A percentile compares a stretch with the other conserved stretches of the same genome.
Conservation (phyloP, 306 rosid genomes). For the Lablab purpureus region DNA sequence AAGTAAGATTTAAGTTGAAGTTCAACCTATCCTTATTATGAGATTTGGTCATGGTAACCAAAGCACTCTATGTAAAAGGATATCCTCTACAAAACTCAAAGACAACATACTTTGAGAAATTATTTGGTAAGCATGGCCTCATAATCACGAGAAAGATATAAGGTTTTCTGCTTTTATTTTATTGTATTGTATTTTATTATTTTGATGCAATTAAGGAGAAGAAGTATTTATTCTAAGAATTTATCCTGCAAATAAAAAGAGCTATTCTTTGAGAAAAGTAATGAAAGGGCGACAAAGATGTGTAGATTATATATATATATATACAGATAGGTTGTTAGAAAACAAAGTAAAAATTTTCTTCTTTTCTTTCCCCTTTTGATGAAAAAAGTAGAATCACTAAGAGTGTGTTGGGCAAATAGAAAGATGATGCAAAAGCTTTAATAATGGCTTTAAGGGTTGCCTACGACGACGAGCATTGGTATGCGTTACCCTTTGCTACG, state of each 20-base stretch:
- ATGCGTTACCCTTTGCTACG: constrained; percentile 68
- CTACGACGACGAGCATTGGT: constrained; percentile 55
- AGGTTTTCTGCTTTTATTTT: not conserved
- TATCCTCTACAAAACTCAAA: constrained; percentile 27
- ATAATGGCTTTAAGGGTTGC: constrained; percentile 55
- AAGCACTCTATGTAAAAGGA: constrained; percentile 44
- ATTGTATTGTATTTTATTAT: not conserved
- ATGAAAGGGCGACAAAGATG: constrained; percentile 41
- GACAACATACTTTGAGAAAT: constrained; percentile 36
- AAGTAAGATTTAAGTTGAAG: constrained; percentile 34
- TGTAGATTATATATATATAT: constrained; percentile 36
- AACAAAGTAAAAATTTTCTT: constrained; percentile 52
- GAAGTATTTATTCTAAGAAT: constrained; percentile 42
- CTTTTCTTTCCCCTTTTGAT: constrained; percentile 55
- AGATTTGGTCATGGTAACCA: constrained; percentile 47
- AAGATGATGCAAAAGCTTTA: constrained; percentile 79
- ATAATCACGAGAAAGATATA: constrained; percentile 28
- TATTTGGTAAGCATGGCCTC: constrained; percentile 48
- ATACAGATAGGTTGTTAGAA: constrained; percentile 51
- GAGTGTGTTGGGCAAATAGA: constrained; percentile 61
- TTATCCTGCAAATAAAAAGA: constrained; percentile 44
- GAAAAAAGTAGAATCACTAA: constrained; percentile 71
- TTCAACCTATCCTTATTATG: constrained; percentile 1
- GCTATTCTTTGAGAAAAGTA: constrained; percentile 46
- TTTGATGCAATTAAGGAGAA: not conserved